These are phyloP conservation scores for Cladosporium sp. DNA, from an alignment of 2,329 filamentous ascomycete species.

Conservation along the genomic window DNA sequence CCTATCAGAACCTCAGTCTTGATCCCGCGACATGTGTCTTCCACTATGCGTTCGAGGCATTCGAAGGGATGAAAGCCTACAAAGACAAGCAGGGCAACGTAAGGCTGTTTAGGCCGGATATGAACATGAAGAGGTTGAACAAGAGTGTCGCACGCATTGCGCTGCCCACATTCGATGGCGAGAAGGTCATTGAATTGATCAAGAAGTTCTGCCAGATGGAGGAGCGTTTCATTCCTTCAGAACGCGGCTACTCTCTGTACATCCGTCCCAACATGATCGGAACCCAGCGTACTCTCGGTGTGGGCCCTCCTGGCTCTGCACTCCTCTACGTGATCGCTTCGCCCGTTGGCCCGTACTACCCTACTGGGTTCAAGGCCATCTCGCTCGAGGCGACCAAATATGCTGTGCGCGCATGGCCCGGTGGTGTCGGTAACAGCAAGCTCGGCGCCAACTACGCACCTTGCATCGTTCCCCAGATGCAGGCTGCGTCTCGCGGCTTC, in stretches of 20 bases:
- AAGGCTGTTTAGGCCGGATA: conserved; percentile 87
- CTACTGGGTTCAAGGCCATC: conserved; percentile 95
- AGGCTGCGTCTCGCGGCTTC: conserved; percentile 86
- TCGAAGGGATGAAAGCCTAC: conserved; percentile 99
- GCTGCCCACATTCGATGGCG: conserved; percentile 75
- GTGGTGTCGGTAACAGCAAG: conserved; percentile 97
- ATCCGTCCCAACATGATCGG: conserved; percentile 95
- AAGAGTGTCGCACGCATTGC: conserved; percentile 88
- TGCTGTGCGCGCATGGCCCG: conserved; percentile 86
- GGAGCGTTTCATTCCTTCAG: conserved; percentile 78
- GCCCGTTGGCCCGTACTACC: conserved; percentile 96
- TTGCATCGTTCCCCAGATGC: conserved; percentile 91
- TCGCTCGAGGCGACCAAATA: conserved; percentile 85
- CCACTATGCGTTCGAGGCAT: conserved; percentile 97
- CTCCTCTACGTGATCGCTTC: conserved; percentile 93
- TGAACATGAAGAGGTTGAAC: conserved; percentile 95
- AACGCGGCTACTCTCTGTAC: conserved; percentile 87
- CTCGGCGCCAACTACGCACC: conserved; percentile 99
- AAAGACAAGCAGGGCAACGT: conserved; percentile 75
- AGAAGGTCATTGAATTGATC: conserved; percentile 75
- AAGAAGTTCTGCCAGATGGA: conserved; percentile 75
- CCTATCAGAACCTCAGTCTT: conserved; percentile 95
- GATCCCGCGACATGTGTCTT: conserved; percentile 96
- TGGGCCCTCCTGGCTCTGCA: conserved; percentile 85
- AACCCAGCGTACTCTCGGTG: conserved; percentile 88